Percentiles rank a stretch among this genome's conserved stretches.
These are phyloP conservation scores for Peterozyma xylosa DNA, from an alignment of 805 yeast species.

Conservation along the genomic window DNA sequence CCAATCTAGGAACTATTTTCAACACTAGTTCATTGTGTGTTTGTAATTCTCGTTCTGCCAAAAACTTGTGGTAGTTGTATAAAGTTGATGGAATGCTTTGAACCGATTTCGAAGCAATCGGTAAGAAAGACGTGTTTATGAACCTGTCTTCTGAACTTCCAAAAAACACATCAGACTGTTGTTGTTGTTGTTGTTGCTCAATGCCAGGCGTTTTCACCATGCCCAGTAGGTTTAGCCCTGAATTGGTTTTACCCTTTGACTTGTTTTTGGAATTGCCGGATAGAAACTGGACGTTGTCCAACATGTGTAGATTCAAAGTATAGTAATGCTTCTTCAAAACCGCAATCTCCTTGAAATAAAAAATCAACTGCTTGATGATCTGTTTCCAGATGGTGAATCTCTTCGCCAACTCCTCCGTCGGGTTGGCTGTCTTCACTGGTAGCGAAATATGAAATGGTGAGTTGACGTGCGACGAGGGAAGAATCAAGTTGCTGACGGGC, in stretches of 20 bases:
- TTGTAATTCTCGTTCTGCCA: slow-evolving; percentile 37
- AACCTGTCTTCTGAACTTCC: slow-evolving; percentile 45
- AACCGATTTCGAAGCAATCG: slow-evolving; percentile 29
- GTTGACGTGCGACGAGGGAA: slow-evolving; percentile 22
- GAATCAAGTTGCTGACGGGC: slow-evolving; percentile 10
- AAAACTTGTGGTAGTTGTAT: slow-evolving; percentile 20
- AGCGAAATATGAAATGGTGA: slow-evolving; percentile 28
- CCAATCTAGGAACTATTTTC: slow-evolving; percentile 45
- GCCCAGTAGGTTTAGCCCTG: background rate
- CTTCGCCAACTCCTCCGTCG: slow-evolving; percentile 43
- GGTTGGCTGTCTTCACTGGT: slow-evolving; percentile 15
- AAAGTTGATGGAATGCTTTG: slow-evolving; percentile 23
- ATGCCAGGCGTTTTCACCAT: background rate
- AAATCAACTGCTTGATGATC: slow-evolving; percentile 44
- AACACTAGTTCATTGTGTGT: slow-evolving; percentile 43
- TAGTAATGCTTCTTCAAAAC: slow-evolving; percentile 46
- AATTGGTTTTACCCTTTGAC: background rate
- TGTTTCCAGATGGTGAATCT: slow-evolving; percentile 53
- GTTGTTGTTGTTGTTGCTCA: background rate
- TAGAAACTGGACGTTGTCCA: slow-evolving; percentile 40
- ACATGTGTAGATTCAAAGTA: slow-evolving; percentile 42
- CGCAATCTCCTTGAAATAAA: slow-evolving; percentile 42
- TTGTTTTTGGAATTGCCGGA: slow-evolving; percentile 6
- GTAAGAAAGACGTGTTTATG: slow-evolving; percentile 38
- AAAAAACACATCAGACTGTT: slow-evolving; percentile 27